These are phyloP conservation scores for Teratosphaeria gauchensis DNA, from an alignment of 2,329 filamentous ascomycete genomes.

Conservation along the genomic window DNA sequence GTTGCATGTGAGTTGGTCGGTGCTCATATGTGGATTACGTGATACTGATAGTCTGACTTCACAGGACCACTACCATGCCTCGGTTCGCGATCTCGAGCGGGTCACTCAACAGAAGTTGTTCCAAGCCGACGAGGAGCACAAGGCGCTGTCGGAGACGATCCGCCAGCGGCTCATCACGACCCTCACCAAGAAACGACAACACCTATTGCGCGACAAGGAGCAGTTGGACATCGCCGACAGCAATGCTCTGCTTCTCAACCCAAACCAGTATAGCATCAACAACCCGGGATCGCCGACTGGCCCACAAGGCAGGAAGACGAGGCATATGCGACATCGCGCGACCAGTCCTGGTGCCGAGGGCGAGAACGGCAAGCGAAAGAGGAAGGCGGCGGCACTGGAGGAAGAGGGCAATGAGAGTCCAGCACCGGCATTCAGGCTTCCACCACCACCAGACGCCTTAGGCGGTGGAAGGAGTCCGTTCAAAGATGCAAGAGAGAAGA, in stretches of 20 bases:
- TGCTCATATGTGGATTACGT: neutral
- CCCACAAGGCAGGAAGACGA: constrained; percentile 45
- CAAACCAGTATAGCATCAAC: constrained; percentile 56
- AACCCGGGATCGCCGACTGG: constrained; percentile 55
- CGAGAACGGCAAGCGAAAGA: constrained; percentile 46
- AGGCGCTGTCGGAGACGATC: constrained; percentile 47
- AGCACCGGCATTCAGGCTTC: constrained; percentile 38
- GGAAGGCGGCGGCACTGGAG: constrained; percentile 44
- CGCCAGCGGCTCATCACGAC: constrained; percentile 52
- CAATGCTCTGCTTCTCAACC: constrained; percentile 55
- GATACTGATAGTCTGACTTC: neutral
- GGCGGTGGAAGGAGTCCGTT: constrained; percentile 40
- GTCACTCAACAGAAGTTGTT: constrained; percentile 50
- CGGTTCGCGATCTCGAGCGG: constrained; percentile 46
- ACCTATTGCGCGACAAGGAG: constrained; percentile 55
- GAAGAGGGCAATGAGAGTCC: constrained; percentile 52
- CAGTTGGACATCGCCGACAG: constrained; percentile 58
- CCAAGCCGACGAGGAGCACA: constrained; percentile 54
- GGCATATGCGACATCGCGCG: constrained; percentile 49
- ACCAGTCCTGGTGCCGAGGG: constrained; percentile 15
- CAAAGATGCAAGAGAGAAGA: constrained; percentile 44
- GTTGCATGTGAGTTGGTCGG: constrained; percentile 55
- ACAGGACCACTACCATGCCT: constrained; percentile 49
- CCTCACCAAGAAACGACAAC: constrained; percentile 47
- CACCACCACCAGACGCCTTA: constrained; percentile 29